Percentiles rank a stretch among this genome's conserved stretches.
Conservation (phyloP, 805 yeast species). For the Soucietia sequanensis region DNA sequence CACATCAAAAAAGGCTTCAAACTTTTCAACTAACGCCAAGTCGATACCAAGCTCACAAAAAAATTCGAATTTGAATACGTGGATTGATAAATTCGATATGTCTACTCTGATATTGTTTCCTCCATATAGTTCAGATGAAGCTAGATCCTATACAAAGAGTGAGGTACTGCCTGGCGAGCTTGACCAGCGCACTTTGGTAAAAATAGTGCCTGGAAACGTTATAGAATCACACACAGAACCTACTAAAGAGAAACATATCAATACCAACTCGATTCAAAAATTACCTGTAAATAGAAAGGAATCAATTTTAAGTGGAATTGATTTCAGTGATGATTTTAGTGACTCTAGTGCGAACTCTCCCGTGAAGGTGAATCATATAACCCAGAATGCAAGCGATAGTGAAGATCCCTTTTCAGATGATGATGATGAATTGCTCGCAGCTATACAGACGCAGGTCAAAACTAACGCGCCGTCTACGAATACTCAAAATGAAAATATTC, state of each 20-base stretch:
- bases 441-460: slow-evolving; percentile 5
- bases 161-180: too few relatives aligned
- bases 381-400: too few relatives aligned
- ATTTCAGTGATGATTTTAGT: slow-evolving; percentile 13
- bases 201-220: slow-evolving; percentile 8
- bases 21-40: slow-evolving; percentile 1
- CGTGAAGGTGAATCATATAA: not conserved
- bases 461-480: too few relatives aligned
- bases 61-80: slow-evolving; percentile 15
- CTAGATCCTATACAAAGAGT: too few relatives aligned
- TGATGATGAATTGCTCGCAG: slow-evolving; percentile 18
- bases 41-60: not conserved
- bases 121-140: too few relatives aligned
- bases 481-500: not conserved
- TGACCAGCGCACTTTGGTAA: too few relatives aligned
- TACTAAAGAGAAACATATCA: too few relatives aligned
- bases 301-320: slow-evolving; percentile 7
- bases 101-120: slow-evolving; percentile 15
- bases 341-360: slow-evolving; percentile 6
- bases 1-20: slow-evolving; percentile 26
- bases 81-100: slow-evolving; percentile 31
- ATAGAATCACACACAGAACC: too few relatives aligned
- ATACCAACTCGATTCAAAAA: too few relatives aligned
- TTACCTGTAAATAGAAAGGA: too few relatives aligned
- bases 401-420: slow-evolving; percentile 32